Evolutionary conservation across 2,329 filamentous ascomycete genomes (phyloP), one percentile per base, ranked within the genome.

Genomic region (Alternaria sp.): DNA sequence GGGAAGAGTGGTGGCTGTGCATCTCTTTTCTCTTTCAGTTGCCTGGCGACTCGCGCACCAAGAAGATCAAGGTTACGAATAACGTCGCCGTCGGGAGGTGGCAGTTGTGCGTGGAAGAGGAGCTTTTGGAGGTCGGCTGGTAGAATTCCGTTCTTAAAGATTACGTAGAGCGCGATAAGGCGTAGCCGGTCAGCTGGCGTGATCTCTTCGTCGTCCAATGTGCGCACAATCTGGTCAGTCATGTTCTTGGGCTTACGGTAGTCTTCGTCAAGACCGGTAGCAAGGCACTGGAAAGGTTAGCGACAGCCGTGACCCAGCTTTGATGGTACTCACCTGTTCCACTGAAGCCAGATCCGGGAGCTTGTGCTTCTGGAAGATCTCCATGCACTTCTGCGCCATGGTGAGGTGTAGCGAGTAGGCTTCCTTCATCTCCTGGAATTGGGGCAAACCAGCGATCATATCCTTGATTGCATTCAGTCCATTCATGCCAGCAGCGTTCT

Each of bases 381-480:
- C 93, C 94, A 98, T 98, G 78, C 93, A 97, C 77, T 97, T 93
- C 77, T 97, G 92, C 2, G 96, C 96, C 95, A 99, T 98, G 70
- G 90, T 95, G 45, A 99, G 85, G 80, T 99, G 96, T 57, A 99
- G 83, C 0, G 94, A 96, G 79, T 98, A 99, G 2, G 93, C 90
- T 76, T 97, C 93, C 79, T 98, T 97, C 85, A 96, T 93, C 80
- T 96, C 91, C 74, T 97, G 93, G 75, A 97, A 99, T 75, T 98
- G 93, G 12, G 94, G 93, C 62, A 99, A 83, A 9, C 94, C 95
- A 13, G 93, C 96, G 82, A 99, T 84, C 96, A 99, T 99, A 80
- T 97, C 94, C 75, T 96, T 93, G 80, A 99, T 97, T 25, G 92
- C 91, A 80, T 94, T 97, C 59, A 99, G 84, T 75, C 89, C 96